phyloP scores from a whole-genome alignment of 495 filamentous ascomycete genomes.

The Rhypophila decipiens region DNA sequence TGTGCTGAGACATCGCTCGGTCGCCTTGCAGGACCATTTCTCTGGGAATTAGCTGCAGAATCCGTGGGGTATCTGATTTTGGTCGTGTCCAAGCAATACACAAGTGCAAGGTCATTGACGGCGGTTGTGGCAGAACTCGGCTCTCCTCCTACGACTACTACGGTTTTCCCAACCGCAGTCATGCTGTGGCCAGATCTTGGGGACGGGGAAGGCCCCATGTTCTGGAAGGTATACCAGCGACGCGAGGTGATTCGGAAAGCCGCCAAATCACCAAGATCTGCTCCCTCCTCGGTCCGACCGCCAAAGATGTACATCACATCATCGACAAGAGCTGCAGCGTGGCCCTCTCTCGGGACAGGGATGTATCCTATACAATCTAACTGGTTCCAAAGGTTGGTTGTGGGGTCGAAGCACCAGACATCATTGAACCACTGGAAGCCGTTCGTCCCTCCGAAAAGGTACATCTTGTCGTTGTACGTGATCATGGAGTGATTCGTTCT shows the following conservation, averaged over 20 bases:
- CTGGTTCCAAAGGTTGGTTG: conserved; percentile 72
- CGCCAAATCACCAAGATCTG: conserved; percentile 87
- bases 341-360: conserved; percentile 85
- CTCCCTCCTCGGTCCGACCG: conserved; percentile 87
- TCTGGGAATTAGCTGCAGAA: conserved; percentile 45
- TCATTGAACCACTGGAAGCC: conserved; percentile 96
- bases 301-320: conserved; percentile 99
- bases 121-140: conserved; percentile 81
- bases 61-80: conserved; percentile 96
- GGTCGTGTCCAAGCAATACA: conserved; percentile 85
- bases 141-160: conserved; percentile 89
- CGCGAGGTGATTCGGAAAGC: conserved; percentile 88
- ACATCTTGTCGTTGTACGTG: conserved; percentile 89
- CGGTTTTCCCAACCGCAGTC: conserved; percentile 86
- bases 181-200: conserved; percentile 94
- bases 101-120: conserved; percentile 74
- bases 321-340: conserved; percentile 85
- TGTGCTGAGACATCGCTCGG: conserved; percentile 33
- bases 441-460: conserved; percentile 96
- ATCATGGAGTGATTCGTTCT: conserved; percentile 93
- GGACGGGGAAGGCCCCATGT: conserved; percentile 96
- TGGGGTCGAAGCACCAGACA: conserved; percentile 91
- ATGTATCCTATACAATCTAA: conserved; percentile 97
- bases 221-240: conserved; percentile 99
- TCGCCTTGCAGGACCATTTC: conserved; percentile 26